Conservation (phyloP, 257 asterid genomes). For the Cinchona pubescens region DNA sequence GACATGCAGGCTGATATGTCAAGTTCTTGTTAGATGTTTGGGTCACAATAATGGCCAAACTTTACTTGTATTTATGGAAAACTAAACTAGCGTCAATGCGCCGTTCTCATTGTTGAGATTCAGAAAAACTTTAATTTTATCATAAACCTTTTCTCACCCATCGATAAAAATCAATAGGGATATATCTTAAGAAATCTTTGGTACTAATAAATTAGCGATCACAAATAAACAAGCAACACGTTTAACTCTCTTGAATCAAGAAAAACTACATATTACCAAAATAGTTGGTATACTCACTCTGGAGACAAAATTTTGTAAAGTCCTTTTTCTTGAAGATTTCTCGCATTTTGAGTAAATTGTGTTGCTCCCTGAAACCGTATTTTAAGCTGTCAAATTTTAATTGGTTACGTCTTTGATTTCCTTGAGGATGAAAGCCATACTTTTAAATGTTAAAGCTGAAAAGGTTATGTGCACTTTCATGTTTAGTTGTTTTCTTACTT, state of each 20-base stretch:
- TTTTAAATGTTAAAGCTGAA: background rate
- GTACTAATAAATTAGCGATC: too few species aligned
- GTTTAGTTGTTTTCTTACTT: too few species aligned
- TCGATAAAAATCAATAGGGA: background rate
- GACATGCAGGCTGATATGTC: slow-evolving; percentile 6
- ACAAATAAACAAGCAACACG: too few species aligned
- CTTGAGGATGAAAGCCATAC: background rate
- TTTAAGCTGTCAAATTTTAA: background rate
- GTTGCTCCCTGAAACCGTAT: background rate
- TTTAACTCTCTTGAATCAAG: background rate
- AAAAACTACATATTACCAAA: background rate
- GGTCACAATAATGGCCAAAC: slow-evolving; percentile 24
- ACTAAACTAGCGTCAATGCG: slow-evolving; percentile 10
- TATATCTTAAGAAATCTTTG: too few species aligned
- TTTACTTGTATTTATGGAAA: slow-evolving; percentile 12
- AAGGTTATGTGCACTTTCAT: background rate
- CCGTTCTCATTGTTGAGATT: slow-evolving; percentile 3
- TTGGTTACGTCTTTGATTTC: background rate
- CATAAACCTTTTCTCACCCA: background rate
- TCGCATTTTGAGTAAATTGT: background rate
- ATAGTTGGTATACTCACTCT: background rate
- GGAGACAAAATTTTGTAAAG: too few species aligned
- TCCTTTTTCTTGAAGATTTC: too few species aligned
- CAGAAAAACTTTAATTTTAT: background rate
- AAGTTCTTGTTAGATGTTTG: slow-evolving; percentile 25